Evolutionary conservation across 2,329 filamentous ascomycete species (phyloP).

Genomic region (Fusarium gaditjirri): DNA sequence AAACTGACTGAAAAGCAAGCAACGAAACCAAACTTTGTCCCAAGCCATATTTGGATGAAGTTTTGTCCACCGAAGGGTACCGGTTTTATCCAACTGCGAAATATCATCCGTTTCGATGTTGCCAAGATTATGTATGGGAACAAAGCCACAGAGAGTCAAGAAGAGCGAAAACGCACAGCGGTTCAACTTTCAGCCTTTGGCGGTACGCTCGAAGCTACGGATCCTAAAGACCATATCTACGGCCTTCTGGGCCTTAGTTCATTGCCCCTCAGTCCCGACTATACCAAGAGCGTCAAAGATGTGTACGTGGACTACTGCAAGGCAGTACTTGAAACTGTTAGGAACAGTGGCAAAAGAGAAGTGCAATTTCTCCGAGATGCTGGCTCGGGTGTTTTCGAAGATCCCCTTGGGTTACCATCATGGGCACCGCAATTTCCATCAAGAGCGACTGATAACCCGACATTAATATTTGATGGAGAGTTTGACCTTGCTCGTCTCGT

Average conservation of each 20-base stretch:
- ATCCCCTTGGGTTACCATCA: not conserved
- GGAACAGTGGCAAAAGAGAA: not conserved
- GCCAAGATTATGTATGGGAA: not conserved
- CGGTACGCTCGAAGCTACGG: not conserved
- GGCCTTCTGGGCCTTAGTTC: not conserved
- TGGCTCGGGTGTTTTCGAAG: not conserved
- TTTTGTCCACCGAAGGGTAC: not conserved
- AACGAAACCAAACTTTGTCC: not conserved
- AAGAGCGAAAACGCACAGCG: too few species aligned
- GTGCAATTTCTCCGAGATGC: not conserved
- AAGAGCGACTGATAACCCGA: not conserved
- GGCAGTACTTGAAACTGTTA: not conserved
- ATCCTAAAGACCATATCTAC: not conserved
- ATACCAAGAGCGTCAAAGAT: not conserved
- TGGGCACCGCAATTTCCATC: conserved; percentile 1
- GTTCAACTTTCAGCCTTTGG: not conserved
- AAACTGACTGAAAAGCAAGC: not conserved
- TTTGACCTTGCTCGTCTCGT: not conserved
- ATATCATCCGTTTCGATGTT: not conserved
- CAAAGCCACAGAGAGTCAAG: not conserved
- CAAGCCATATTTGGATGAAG: not conserved
- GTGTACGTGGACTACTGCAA: not conserved
- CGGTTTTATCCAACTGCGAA: not conserved
- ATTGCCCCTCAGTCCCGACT: not conserved
- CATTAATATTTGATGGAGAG: not conserved